Evolutionary conservation across 1,284 basidiomycete species (phyloP).

Genomic region (Ustilago curta): DNA sequence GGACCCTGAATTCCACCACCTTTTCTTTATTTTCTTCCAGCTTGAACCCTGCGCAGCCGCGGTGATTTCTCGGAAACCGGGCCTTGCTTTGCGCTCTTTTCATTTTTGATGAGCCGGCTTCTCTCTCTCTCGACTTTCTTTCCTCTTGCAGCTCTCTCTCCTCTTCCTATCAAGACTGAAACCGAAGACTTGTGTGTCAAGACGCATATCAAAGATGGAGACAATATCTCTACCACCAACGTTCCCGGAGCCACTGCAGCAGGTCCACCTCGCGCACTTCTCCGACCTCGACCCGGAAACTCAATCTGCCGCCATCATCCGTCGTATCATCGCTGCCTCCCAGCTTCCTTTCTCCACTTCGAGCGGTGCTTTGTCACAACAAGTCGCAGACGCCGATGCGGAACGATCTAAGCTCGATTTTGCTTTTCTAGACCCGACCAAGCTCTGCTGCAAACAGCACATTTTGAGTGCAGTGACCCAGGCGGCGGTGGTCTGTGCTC

Average conservation of each 20-base stretch:
- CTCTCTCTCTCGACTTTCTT: conserved; percentile 4
- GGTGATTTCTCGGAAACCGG: conserved; percentile 7
- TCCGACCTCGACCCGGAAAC: conserved; percentile 35
- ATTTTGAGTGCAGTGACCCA: conserved; percentile 39
- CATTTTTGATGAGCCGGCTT: not conserved
- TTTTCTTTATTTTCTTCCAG: too few species aligned
- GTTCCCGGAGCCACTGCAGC: conserved; percentile 28
- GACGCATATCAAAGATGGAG: conserved; percentile 23
- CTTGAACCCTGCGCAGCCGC: not conserved
- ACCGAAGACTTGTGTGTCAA: too few species aligned
- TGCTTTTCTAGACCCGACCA: conserved; percentile 52
- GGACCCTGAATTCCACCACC: conserved; percentile 6
- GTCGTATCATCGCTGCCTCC: conserved; percentile 44
- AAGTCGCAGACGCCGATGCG: conserved; percentile 20
- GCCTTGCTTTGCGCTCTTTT: not conserved
- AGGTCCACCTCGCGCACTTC: conserved; percentile 45
- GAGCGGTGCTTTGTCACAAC: conserved; percentile 5
- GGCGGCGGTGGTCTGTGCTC: conserved; percentile 38
- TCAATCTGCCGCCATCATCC: conserved; percentile 40
- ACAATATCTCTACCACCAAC: conserved; percentile 29
- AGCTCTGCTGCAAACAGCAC: conserved; percentile 42
- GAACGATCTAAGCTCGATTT: conserved; percentile 44
- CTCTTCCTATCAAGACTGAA: not conserved
- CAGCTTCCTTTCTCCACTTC: conserved; percentile 24
- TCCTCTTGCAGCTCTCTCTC: not conserved